Base-by-base conservation (phyloP, 2,329 filamentous ascomycete species). In the Calycina herbarum region DNA sequence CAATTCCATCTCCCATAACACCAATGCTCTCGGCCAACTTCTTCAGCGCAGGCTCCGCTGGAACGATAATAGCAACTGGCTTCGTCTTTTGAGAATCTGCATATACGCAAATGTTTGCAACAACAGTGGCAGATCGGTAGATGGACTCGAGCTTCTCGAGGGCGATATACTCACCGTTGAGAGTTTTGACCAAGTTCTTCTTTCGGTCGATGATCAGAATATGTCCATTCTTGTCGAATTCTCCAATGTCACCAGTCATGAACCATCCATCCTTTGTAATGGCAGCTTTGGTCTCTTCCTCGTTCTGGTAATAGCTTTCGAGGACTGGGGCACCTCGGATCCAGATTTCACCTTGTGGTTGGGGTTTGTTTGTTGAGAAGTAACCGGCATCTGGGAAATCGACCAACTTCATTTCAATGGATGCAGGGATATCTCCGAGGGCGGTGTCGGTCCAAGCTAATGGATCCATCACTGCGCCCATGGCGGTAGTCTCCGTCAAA, bases 101-200 rank as follows among this genome's bases (percentile, higher is more conserved):
- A 75, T 95, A 91, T 54, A 97, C 85, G 82, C 95, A 95, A 76
- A 97, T 88, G 80, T 96, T 96, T 67, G 86, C 86, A 24, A 97
- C 92, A 10, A 90, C 86, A n/a, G 87, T 84, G 10, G 86, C 86
- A 57, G 92, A 89, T 68, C 94, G 89, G 81, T 97, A 98, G 63
- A 96, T 84, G 2, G 94, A 91, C 81, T 98, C 94, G 66, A 98
- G 88, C 82, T 94, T 97, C 82, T 98, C 94, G 3, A 99, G 86
- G 27, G 94, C 95, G 77, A 98, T 96, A 79, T 98, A 98, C 83
- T 98, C 94, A 72, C 94, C 94, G 67, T 94, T 93, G 70, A 92
- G 86, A 69, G 95, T 94, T 88, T 98, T 98, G 79, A 98, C 92
- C 64, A 98, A 83, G 80, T 98, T 98, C 89, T 98, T 98, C 87